Percentiles rank a stretch among this genome's conserved stretches.
These are phyloP conservation scores for Thielaviopsis punctulata DNA, from an alignment of 2,329 filamentous ascomycete species.

Conservation along the genomic window DNA sequence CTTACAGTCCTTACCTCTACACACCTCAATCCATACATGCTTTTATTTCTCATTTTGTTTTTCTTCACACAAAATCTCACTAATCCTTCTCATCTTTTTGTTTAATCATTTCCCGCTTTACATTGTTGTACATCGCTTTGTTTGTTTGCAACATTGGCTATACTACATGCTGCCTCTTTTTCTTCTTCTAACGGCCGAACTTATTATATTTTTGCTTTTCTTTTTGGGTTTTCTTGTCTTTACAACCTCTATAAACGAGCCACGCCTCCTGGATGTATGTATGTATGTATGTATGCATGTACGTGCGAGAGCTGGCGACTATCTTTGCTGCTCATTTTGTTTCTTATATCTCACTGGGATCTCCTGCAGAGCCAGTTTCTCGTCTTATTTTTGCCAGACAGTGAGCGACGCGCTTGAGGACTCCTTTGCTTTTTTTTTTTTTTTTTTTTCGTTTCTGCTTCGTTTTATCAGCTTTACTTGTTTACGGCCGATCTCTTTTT, in stretches of 20 bases:
- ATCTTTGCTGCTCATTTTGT: background rate
- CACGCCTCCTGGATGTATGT: too few species aligned
- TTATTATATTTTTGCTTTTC: background rate
- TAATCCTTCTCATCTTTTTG: background rate
- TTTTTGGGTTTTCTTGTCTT: too few species aligned
- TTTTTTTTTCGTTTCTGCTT: background rate
- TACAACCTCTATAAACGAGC: background rate
- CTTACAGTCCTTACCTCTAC: background rate
- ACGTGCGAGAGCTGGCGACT: background rate
- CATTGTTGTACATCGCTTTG: background rate
- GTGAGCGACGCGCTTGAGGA: too few species aligned
- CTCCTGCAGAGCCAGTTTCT: background rate
- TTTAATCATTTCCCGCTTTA: background rate
- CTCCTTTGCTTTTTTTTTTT: too few species aligned
- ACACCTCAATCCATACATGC: background rate
- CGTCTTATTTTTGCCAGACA: too few species aligned
- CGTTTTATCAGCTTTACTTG: slow-evolving; percentile 1
- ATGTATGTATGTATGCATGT: too few species aligned
- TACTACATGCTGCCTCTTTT: background rate
- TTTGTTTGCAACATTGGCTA: background rate
- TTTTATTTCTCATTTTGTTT: background rate
- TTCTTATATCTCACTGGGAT: background rate
- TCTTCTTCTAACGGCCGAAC: background rate
- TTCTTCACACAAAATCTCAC: background rate
- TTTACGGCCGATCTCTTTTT: slow-evolving; percentile 11